Evolutionary conservation across 257 asterid species (phyloP), one percentile per base, ranked within the genome.

Genomic region (Salvia rosmarinus): DNA sequence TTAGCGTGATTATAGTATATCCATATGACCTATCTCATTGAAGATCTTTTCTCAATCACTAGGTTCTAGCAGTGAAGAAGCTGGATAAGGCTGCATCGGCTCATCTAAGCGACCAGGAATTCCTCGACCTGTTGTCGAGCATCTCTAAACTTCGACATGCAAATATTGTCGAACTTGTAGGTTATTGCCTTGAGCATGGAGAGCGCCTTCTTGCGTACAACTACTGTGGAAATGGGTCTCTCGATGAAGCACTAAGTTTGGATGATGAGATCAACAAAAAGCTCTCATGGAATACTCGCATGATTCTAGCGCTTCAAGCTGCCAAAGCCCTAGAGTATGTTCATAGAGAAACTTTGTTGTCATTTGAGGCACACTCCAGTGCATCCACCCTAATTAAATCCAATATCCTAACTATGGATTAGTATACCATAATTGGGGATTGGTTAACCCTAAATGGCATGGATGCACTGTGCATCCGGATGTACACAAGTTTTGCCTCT

Each of bases 311-410:
- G 0, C 96, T 91, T 85, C 90, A 94, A 84, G 96, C 98, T 76
- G 98, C 99, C 57, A 80, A 82, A 79, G 92, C 96, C 74, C 77
- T 94, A 17, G 96, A 89, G 99, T 94, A 85, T 66, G 97, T 85
- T 42, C 58, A 42, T 35, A 44, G 16, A 52, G 32, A 42, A 70
- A 37, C 40, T 66, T 46, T 6, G 19, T 55, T 37, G 42, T 37
- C 42, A 37, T 37, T 37, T 6, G 6, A 37, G 2, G 1, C 1
- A n/a, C n/a, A n/a, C n/a, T n/a, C n/a, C n/a, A n/a, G n/a, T n/a
- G n/a, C n/a, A n/a, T n/a, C n/a, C n/a, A n/a, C n/a, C n/a, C n/a
- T n/a, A n/a, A n/a, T n/a, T n/a, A n/a, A n/a, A n/a, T n/a, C n/a
- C n/a, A n/a, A n/a, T n/a, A n/a, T n/a, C n/a, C n/a, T n/a, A n/a